A percentile compares a stretch with the other conserved stretches of the same genome.
Conservation (phyloP, 2,329 filamentous ascomycete genomes). For the Colletotrichum sp. region DNA sequence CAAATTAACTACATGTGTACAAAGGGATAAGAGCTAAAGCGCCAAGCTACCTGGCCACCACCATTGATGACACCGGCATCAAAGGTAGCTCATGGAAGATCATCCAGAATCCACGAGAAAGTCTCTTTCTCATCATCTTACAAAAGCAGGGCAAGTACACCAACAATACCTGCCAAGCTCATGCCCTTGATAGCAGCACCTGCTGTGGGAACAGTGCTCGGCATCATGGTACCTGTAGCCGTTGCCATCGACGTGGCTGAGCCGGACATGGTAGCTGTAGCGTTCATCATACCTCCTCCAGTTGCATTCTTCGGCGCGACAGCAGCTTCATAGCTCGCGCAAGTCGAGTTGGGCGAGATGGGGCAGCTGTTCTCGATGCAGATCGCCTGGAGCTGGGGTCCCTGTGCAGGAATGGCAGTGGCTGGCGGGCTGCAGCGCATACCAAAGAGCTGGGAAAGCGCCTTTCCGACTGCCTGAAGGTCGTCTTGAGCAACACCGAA, state of each 20-base stretch:
- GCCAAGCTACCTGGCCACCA: background rate
- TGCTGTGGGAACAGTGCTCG: background rate
- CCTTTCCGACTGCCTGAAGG: constrained; percentile 50
- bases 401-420: constrained; percentile 49
- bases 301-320: constrained; percentile 21
- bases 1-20: background rate
- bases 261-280: background rate
- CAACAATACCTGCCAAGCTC: background rate
- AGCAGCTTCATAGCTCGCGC: constrained; percentile 45
- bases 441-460: constrained; percentile 56
- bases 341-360: constrained; percentile 48
- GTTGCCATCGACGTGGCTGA: background rate
- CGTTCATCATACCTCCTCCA: constrained; percentile 4
- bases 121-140: background rate
- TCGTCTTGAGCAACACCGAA: constrained; percentile 64
- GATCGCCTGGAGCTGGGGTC: constrained; percentile 57
- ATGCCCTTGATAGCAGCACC: background rate
- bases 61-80: background rate
- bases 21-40: background rate
- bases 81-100: background rate
- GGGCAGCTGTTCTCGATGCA: constrained; percentile 59
- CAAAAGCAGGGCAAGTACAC: background rate
- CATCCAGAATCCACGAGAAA: background rate
- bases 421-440: constrained; percentile 53
- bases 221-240: background rate